Evolutionary conservation across 139 green algal species (phyloP).

Genomic region (Micractinium sp.): DNA sequence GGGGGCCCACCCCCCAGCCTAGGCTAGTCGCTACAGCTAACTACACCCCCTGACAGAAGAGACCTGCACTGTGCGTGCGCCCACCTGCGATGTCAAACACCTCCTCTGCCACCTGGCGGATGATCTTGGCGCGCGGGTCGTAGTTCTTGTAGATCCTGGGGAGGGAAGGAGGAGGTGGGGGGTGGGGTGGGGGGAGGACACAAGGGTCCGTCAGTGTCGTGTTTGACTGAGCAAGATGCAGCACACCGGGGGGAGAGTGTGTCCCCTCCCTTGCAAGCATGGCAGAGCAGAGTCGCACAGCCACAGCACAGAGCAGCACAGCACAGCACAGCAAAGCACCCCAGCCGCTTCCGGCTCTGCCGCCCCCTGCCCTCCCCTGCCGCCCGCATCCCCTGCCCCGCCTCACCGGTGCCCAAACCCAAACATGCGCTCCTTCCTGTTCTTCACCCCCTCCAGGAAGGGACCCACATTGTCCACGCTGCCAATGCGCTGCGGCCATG

Average conservation of each 20-base stretch:
- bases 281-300: too few species aligned
- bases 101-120: slow-evolving; percentile 84
- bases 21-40: not conserved
- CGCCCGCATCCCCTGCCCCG: not conserved
- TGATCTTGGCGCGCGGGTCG: slow-evolving; percentile 95
- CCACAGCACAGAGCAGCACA: not conserved
- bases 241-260: not conserved
- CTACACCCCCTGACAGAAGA: not conserved
- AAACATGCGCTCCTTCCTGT: slow-evolving; percentile 88
- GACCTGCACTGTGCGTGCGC: not conserved
- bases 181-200: not conserved
- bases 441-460: slow-evolving; percentile 84
- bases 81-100: slow-evolving; percentile 85
- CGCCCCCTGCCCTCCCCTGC: not conserved
- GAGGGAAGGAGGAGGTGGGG: slow-evolving; percentile 64
- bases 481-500: slow-evolving; percentile 85
- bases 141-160: slow-evolving; percentile 99
- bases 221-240: not conserved
- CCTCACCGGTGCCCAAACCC: slow-evolving; percentile 91
- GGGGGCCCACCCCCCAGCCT: too few species aligned
- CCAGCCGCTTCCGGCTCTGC: too few species aligned
- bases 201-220: too few species aligned
- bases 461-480: slow-evolving; percentile 74
- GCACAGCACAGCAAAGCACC: not conserved
- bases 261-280: too few species aligned